Conservation (phyloP, 352 stramenopile species). For the Plasmopara muralis region DNA sequence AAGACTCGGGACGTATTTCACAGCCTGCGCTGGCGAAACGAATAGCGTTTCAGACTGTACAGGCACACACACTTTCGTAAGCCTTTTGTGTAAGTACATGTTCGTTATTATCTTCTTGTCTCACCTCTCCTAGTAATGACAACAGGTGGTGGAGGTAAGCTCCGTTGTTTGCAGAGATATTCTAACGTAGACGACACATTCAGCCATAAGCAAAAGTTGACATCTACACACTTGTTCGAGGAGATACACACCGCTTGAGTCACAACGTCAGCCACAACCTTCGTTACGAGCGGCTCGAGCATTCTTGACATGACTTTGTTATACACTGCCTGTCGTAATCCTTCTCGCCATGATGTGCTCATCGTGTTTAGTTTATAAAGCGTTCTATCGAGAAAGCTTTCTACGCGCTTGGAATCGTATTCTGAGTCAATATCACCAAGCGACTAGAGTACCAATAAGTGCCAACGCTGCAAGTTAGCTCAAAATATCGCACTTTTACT, state of each 20-base stretch:
- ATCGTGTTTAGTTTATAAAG: conserved; percentile 67
- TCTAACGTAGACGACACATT: conserved; percentile 17
- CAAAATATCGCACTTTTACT: background rate
- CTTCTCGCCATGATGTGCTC: conserved; percentile 57
- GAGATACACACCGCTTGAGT: conserved; percentile 30
- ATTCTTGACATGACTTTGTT: conserved; percentile 43
- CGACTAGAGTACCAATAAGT: conserved; percentile 19
- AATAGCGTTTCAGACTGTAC: conserved; percentile 44
- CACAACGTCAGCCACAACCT: conserved; percentile 50
- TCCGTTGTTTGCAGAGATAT: conserved; percentile 37
- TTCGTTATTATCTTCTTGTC: background rate
- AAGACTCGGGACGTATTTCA: conserved; percentile 44
- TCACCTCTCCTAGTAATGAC: conserved; percentile 46
- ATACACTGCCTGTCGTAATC: conserved; percentile 45
- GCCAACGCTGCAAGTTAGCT: conserved; percentile 3
- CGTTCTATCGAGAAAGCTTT: conserved; percentile 47
- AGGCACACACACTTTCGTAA: too few relatives aligned
- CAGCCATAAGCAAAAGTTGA: background rate
- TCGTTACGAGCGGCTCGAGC: conserved; percentile 47
- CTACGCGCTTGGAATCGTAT: conserved; percentile 28
- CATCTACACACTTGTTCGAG: background rate
- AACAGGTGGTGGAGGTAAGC: conserved; percentile 43
- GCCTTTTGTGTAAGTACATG: background rate
- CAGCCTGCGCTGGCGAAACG: conserved; percentile 38
- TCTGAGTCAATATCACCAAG: conserved; percentile 38